These are phyloP conservation scores for Pulveroboletus ravenelii DNA, from an alignment of 768 basidiomycete genomes.

Conservation along the genomic window DNA sequence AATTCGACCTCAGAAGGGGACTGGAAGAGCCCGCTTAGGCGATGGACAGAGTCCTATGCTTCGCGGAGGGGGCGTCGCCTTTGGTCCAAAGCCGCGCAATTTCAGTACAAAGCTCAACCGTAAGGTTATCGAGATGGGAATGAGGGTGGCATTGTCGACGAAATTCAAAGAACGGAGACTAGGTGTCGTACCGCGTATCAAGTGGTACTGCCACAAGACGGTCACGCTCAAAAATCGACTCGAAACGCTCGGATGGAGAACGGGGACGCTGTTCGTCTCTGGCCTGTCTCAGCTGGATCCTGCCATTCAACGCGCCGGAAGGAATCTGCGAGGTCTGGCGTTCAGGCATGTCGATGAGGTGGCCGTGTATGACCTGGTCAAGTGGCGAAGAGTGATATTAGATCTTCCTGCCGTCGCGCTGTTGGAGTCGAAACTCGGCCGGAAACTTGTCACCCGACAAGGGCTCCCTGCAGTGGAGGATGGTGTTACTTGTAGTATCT, in stretches of 20 bases:
- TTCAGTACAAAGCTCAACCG: conserved; percentile 90
- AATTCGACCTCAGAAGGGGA: conserved; percentile 88
- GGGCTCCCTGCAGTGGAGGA: conserved; percentile 9
- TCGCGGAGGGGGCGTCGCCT: conserved; percentile 88
- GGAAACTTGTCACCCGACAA: conserved; percentile 19
- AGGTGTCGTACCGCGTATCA: conserved; percentile 67
- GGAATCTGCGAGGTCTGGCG: conserved; percentile 69
- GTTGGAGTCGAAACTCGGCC: conserved; percentile 61
- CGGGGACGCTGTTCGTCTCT: conserved; percentile 68
- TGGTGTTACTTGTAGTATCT: neutral
- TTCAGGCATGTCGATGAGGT: conserved; percentile 61
- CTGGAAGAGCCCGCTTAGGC: conserved; percentile 85
- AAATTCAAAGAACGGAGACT: conserved; percentile 74
- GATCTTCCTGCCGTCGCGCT: conserved; percentile 80
- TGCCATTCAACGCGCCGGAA: conserved; percentile 55
- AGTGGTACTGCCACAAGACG: conserved; percentile 73
- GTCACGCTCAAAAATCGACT: conserved; percentile 60
- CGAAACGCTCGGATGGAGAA: conserved; percentile 58
- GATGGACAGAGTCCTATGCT: conserved; percentile 84
- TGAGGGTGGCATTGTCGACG: conserved; percentile 82
- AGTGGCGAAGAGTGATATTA: conserved; percentile 76
- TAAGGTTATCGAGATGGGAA: conserved; percentile 89
- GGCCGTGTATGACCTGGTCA: conserved; percentile 77
- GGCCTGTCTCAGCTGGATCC: conserved; percentile 52
- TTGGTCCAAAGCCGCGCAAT: conserved; percentile 87